Evolutionary conservation across 192 early-diverging fungal species (phyloP).

Genomic region (Phycomyces nitens): DNA sequence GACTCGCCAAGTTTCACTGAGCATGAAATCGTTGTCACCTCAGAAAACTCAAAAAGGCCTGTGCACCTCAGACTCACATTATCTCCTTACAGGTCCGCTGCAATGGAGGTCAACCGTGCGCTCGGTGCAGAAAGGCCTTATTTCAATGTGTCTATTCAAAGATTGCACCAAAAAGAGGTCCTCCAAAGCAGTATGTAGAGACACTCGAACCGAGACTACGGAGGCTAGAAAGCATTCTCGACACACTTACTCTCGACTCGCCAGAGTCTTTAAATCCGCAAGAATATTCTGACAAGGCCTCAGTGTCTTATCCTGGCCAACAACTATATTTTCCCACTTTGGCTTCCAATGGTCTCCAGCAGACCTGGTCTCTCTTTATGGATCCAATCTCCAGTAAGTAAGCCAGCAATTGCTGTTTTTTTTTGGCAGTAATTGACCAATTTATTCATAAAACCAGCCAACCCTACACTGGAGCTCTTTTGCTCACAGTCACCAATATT

Average conservation of each 20-base stretch:
- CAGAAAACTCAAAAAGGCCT: constrained; percentile 4
- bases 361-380: no score
- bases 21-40: constrained; percentile 2
- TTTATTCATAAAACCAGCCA: no score
- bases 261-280: neutral
- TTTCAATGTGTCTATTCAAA: constrained; percentile 31
- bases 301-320: neutral
- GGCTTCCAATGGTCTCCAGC: no score
- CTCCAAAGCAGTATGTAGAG: constrained; percentile 36
- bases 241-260: neutral
- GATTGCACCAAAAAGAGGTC: constrained; percentile 23
- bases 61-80: constrained; percentile 3
- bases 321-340: no score
- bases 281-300: neutral
- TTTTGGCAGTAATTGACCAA: no score
- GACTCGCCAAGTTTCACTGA: constrained; percentile 11
- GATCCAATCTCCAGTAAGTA: no score
- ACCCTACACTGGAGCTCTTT: neutral
- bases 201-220: constrained; percentile 22
- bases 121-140: constrained; percentile 24
- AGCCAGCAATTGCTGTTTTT: no score
- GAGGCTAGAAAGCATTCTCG: constrained; percentile 23
- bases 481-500: neutral
- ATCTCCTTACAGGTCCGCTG: constrained; percentile 28
- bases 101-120: constrained; percentile 35